Conservation (phyloP, 164 flowering plant genomes). For the Nymphaea colorata region DNA sequence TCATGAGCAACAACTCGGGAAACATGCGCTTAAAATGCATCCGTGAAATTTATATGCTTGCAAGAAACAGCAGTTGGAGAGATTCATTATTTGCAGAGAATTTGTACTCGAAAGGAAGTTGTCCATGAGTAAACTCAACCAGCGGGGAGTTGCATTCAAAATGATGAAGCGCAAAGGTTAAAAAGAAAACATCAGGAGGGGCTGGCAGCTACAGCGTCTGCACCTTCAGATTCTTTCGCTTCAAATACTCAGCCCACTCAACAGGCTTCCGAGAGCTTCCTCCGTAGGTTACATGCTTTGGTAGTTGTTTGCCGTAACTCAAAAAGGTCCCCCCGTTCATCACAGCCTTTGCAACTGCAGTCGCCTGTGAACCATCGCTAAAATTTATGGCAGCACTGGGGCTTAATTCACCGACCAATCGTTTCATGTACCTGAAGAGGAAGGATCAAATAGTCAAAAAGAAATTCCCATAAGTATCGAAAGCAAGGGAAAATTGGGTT, state of each 20-base stretch:
- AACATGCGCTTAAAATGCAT: not conserved
- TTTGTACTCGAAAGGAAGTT: too few relatives aligned
- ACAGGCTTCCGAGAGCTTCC: conserved; percentile 18
- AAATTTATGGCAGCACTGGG: conserved; percentile 14
- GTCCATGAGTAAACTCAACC: not conserved
- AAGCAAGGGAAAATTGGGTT: too few relatives aligned
- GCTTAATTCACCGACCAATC: conserved; percentile 10
- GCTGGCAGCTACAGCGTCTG: conserved; percentile 5
- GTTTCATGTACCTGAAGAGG: conserved; percentile 11
- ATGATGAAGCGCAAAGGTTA: not conserved
- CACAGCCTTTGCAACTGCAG: conserved; percentile 17
- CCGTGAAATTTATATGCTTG: not conserved
- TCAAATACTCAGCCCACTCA: conserved; percentile 17
- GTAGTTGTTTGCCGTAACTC: conserved; percentile 16
- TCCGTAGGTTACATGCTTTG: conserved; percentile 12
- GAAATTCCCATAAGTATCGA: too few relatives aligned
- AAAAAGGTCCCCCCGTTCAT: conserved; percentile 14
- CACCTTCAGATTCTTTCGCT: conserved; percentile 19
- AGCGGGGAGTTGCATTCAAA: not conserved
- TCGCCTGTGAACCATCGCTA: conserved; percentile 14
- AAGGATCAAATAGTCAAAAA: not conserved
- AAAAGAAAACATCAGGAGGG: not conserved
- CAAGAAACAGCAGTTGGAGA: not conserved
- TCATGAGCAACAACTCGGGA: too few relatives aligned
- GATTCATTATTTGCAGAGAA: not conserved